Evolutionary conservation across 345 rosid genomes (phyloP), one percentile per base, ranked within the genome.

Genomic region (Brassica incana): DNA sequence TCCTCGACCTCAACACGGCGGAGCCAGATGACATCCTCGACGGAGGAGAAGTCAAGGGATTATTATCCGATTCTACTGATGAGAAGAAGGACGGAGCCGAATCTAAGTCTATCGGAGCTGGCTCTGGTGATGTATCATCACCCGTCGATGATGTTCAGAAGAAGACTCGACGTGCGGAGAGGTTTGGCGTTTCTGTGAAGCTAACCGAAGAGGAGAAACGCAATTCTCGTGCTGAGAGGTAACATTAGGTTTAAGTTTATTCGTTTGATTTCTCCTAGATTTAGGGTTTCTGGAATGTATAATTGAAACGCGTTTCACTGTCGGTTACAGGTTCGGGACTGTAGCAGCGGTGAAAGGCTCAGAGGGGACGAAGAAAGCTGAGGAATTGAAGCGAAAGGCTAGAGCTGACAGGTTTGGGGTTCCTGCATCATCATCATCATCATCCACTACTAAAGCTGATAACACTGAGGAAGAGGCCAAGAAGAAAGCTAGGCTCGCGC

Each of bases 381-480:
- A 93, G 85, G 95, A 89, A 68, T 72, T 87, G 80, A 95, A 93
- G 86, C 91, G 96, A 81, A 95, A 90, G 82, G 93, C 97, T 73
- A 85, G 99, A 82, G 97, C 97, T 71, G 98, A 93, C 85, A 93
- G 99, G 82, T 94, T 94, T 83, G 97, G 97, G 74, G 83, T 88
- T 67, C 77, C 90, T 61, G 82, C 80, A 32, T 85, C 18, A 18
- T 18, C 88, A 54, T 45, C 88, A 23, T 32, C 88, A 32, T 85
- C 88, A 45, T 38, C 88, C 30, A 32, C 88, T 23, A 5, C 74
- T 11, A 7, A 61, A 61, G 65, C 27, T 77, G 84, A 6, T 64
- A 68, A 82, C 65, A 30, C 81, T 68, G 94, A 88, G 67, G 92
- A 83, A 81, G 97, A 89, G 6, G 83, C 81, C 3, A 95, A 95